Conservation (phyloP, 2,329 filamentous ascomycete genomes). For the Diplocarpon mali region DNA sequence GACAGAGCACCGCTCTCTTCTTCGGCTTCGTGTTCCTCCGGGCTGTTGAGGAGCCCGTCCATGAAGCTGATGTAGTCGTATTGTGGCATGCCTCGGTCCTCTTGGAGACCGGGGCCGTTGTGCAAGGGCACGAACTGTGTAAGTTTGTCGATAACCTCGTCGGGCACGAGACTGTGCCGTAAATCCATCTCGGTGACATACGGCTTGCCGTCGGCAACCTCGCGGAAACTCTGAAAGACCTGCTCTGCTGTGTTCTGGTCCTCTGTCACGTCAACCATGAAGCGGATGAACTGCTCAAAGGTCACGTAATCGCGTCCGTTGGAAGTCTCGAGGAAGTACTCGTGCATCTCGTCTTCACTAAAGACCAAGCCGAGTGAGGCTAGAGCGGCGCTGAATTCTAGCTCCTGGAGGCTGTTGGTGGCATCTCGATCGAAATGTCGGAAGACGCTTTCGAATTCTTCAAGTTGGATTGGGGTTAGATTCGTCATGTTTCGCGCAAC, state of each 20-base stretch:
- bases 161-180: slow-evolving; percentile 85
- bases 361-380: slow-evolving; percentile 94
- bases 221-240: slow-evolving; percentile 93
- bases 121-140: slow-evolving; percentile 78
- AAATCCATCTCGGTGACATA: slow-evolving; percentile 98
- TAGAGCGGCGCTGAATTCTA: slow-evolving; percentile 91
- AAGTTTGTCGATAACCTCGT: slow-evolving; percentile 92
- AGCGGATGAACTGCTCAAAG: slow-evolving; percentile 97
- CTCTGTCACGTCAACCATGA: slow-evolving; percentile 98
- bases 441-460: slow-evolving; percentile 98
- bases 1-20: slow-evolving; percentile 10
- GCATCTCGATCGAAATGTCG: slow-evolving; percentile 93
- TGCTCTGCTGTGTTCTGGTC: slow-evolving; percentile 98
- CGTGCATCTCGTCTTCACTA: slow-evolving; percentile 96
- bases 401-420: slow-evolving; percentile 78
- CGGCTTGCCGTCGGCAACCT: slow-evolving; percentile 96
- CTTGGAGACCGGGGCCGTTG: slow-evolving; percentile 71
- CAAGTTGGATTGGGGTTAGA: slow-evolving; percentile 90
- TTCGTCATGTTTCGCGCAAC: slow-evolving; percentile 98
- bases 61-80: slow-evolving; percentile 97
- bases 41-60: slow-evolving; percentile 60
- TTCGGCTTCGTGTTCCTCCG: slow-evolving; percentile 9
- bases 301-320: slow-evolving; percentile 69
- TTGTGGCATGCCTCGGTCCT: slow-evolving; percentile 75
- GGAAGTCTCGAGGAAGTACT: slow-evolving; percentile 83